phyloP scores from a whole-genome alignment of 108 stramenopile species.

The Nitzschia inconspicua region DNA sequence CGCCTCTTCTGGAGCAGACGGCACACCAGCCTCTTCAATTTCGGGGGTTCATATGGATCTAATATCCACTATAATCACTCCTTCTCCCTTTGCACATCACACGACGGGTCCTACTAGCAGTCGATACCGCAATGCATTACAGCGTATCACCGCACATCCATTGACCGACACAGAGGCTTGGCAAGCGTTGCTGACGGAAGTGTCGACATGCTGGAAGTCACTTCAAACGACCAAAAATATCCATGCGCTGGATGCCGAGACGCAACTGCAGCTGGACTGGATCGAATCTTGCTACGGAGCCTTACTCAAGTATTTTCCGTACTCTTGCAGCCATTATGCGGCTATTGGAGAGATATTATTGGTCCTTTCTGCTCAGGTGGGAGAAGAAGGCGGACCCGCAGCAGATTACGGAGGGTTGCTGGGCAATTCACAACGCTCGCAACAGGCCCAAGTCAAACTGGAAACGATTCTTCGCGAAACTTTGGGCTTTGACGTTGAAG shows the following conservation, averaged over 20 bases:
- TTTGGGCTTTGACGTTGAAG: constrained; percentile 58
- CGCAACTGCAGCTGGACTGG: constrained; percentile 75
- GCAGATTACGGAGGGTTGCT: constrained; percentile 23
- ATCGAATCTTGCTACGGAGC: constrained; percentile 73
- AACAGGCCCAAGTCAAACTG: constrained; percentile 50
- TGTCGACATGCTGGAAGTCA: constrained; percentile 49
- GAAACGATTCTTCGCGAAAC: constrained; percentile 47
- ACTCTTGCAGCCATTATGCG: constrained; percentile 42
- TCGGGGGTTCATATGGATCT: constrained; percentile 6
- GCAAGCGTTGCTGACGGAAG: constrained; percentile 78
- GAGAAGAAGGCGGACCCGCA: constrained; percentile 42
- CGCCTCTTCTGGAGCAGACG: background rate
- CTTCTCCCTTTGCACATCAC: constrained; percentile 82
- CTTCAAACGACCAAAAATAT: constrained; percentile 1
- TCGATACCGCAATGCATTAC: constrained; percentile 77
- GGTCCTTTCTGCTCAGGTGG: constrained; percentile 46
- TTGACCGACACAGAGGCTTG: constrained; percentile 79
- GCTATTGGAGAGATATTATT: constrained; percentile 59
- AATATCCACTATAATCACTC: constrained; percentile 32
- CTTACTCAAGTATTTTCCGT: constrained; percentile 73
- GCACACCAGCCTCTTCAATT: background rate
- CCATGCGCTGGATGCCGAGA: constrained; percentile 34
- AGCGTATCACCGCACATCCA: constrained; percentile 61
- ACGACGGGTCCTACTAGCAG: constrained; percentile 57
- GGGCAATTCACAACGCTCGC: constrained; percentile 15